These are phyloP conservation scores for Astraeus odoratus DNA, from an alignment of 768 basidiomycete species.

Conservation along the genomic window DNA sequence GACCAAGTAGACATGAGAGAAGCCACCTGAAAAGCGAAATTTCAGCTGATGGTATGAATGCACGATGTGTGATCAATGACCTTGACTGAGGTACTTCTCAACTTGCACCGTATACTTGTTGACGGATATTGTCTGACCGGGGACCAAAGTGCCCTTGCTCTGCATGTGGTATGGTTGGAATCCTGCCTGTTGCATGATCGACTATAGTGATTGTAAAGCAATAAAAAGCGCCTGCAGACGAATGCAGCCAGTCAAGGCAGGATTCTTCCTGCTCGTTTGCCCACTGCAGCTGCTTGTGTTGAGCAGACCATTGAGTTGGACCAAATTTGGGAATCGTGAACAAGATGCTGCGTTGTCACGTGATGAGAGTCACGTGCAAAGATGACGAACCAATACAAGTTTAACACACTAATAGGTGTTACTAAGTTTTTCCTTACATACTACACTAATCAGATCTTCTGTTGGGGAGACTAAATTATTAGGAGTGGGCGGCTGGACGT, in stretches of 20 bases:
- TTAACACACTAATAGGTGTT: not conserved
- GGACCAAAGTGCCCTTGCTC: conserved; percentile 63
- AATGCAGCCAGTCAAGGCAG: conserved; percentile 2
- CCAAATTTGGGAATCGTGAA: not conserved
- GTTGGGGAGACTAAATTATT: too few relatives aligned
- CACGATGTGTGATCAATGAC: conserved; percentile 34
- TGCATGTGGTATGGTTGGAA: conserved; percentile 35
- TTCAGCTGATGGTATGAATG: conserved; percentile 6
- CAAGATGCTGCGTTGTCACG: not conserved
- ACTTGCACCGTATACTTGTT: conserved; percentile 88
- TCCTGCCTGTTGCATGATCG: conserved; percentile 37
- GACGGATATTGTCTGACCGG: conserved; percentile 85
- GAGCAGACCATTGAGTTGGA: not conserved
- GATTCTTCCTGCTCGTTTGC: not conserved
- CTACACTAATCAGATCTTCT: too few relatives aligned
- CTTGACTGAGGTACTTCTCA: conserved; percentile 94
- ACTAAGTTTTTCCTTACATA: not conserved
- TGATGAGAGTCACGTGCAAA: not conserved
- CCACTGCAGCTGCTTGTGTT: not conserved
- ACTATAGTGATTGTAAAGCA: too few relatives aligned
- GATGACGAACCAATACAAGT: not conserved
- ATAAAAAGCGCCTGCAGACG: conserved; percentile 3
- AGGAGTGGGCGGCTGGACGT: too few relatives aligned
- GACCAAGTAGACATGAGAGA: conserved; percentile 97
- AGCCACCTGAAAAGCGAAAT: conserved; percentile 63